These are phyloP conservation scores for Mortierella sp. DNA, from an alignment of 371 early-diverging fungal species.

Conservation along the genomic window DNA sequence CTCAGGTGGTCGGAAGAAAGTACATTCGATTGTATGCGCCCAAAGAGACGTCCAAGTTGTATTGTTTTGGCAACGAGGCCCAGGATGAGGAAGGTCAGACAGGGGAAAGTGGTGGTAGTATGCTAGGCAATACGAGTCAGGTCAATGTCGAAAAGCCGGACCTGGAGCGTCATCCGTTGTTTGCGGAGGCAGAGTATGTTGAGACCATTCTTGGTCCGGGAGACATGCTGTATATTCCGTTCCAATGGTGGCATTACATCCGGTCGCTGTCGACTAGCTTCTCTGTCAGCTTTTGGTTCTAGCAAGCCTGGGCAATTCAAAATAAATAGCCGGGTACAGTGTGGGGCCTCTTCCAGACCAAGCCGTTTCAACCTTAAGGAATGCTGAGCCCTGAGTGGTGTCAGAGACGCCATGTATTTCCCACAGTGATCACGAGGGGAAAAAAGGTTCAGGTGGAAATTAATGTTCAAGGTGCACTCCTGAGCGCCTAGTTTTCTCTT, in stretches of 20 bases:
- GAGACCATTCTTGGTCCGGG: constrained; percentile 85
- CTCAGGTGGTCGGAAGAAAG: constrained; percentile 91
- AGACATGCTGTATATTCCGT: constrained; percentile 92
- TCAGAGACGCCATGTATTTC: neutral
- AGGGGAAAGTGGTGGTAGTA: constrained; percentile 22
- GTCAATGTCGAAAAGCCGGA: constrained; percentile 82
- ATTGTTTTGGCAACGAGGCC: constrained; percentile 51
- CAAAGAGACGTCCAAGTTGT: constrained; percentile 66
- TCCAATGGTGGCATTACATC: constrained; percentile 96
- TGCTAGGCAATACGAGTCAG: constrained; percentile 86
- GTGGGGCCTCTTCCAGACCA: neutral
- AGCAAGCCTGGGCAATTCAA: neutral
- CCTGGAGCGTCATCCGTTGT: constrained; percentile 63
- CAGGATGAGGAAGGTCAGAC: neutral
- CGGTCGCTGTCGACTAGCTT: constrained; percentile 83
- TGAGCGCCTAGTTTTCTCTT: neutral
- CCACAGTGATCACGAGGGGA: constrained; percentile 9
- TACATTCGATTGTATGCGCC: constrained; percentile 83
- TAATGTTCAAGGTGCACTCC: neutral
- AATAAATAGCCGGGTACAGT: neutral
- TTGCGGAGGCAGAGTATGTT: constrained; percentile 69
- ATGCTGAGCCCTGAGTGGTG: constrained; percentile 6
- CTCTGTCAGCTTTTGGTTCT: constrained; percentile 93
- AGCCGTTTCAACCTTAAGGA: neutral
- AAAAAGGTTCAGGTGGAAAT: neutral